These are phyloP conservation scores for Cordyceps javanica DNA, from an alignment of 2,329 filamentous ascomycete genomes.

Conservation along the genomic window DNA sequence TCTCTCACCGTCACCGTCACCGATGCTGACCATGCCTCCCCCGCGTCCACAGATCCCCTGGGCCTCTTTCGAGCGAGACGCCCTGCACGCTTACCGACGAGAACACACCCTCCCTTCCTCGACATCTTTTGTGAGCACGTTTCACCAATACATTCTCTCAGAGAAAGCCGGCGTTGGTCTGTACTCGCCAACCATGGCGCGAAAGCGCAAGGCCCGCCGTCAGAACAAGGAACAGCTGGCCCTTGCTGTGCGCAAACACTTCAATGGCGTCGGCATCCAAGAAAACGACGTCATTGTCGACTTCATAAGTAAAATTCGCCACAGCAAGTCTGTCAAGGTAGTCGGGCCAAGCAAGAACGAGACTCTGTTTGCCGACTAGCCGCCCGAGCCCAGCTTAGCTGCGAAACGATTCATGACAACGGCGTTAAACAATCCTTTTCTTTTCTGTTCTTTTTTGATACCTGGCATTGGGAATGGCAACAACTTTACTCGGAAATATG, in stretches of 20 bases:
- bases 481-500: background rate
- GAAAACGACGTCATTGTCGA: conserved; percentile 81
- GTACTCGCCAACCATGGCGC: conserved; percentile 70
- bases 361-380: conserved; percentile 11
- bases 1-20: background rate
- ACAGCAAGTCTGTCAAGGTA: conserved; percentile 24
- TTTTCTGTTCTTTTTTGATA: conserved; percentile 12
- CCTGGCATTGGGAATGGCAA: conserved; percentile 6
- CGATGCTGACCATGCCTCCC: conserved; percentile 10
- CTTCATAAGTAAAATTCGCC: conserved; percentile 62
- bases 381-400: background rate
- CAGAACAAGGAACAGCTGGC: conserved; percentile 69
- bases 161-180: conserved; percentile 59
- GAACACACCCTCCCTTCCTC: conserved; percentile 66
- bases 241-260: conserved; percentile 70
- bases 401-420: conserved; percentile 10
- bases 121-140: conserved; percentile 60
- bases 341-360: conserved; percentile 21
- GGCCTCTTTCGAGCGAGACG: conserved; percentile 58
- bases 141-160: conserved; percentile 56
- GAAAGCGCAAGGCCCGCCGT: conserved; percentile 55
- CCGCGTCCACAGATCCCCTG: conserved; percentile 49
- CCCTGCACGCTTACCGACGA: conserved; percentile 70
- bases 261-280: conserved; percentile 71
- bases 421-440: too few relatives aligned